Evolutionary conservation across 164 flowering plant species (phyloP), one percentile per base, ranked within the genome.

Genomic region (Stephania japonica): DNA sequence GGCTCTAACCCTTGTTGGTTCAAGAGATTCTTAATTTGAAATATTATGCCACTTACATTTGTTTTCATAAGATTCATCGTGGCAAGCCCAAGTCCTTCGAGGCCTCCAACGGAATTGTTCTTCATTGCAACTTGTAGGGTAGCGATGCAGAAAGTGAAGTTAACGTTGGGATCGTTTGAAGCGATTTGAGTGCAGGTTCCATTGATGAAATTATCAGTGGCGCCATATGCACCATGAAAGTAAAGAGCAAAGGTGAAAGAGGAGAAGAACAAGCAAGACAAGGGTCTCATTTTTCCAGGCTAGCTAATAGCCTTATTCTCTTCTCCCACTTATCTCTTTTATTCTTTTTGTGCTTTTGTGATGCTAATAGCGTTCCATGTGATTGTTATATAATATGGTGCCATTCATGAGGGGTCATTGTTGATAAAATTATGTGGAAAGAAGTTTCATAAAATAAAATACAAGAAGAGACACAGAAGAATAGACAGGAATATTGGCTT

Each of bases 101-200:
- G 78, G 10, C 49, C 72, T 8, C 83, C 78, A 1, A 32, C 1
- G 4, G 42, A 62, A 26, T 67, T 65, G 73, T 80, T 79, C 21
- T 61, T 38, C 5, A 74, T 76, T 32, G 59, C 56, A 6, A 72
- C 50, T 70, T 68, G 68, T 9, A 85, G 72, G 41, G 79, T 53
- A 16, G 72, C 13, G 3, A 84, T 70, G 38, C 88, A 85, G 25
- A 82, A 81, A 0, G 72, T 32, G 72, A 77, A 67, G 47, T 63
- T 24, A 21, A 74, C 14, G 7, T 67, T 23, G 1, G 75, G 27
- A n/a, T 72, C 71, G 7, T 47, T 21, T 1, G 23, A 1, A 11
- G 66, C 32, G 0, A 50, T 12, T 65, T 50, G 64, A 41, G 69
- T 68, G 69, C 79, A 77, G 13, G 72, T 68, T 68, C 68, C 42